These are phyloP conservation scores for Antitrichia curtipendula DNA, from an alignment of 225 moss, liverwort and hornwort genomes.

Conservation along the genomic window DNA sequence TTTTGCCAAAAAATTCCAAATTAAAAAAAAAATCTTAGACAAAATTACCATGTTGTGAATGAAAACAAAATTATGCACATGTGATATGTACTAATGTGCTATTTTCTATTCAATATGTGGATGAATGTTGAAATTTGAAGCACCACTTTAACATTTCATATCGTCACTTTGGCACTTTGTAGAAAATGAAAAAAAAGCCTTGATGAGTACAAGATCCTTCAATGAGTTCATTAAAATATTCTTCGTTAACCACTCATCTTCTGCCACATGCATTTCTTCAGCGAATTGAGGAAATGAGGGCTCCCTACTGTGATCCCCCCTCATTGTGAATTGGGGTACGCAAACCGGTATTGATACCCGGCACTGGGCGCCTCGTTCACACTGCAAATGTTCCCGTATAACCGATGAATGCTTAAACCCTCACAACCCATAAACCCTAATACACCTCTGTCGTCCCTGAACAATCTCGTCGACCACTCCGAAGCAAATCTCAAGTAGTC, in stretches of 20 bases:
- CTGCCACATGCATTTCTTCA: neutral
- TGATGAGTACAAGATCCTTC: neutral
- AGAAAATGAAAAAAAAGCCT: too few relatives aligned
- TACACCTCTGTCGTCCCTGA: neutral
- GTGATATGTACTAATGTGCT: too few relatives aligned
- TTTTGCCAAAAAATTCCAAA: too few relatives aligned
- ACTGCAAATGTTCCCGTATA: neutral
- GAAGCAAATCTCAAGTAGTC: neutral
- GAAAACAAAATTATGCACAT: too few relatives aligned
- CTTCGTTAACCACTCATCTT: neutral
- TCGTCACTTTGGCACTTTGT: too few relatives aligned
- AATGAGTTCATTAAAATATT: accelerated
- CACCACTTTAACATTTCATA: too few relatives aligned
- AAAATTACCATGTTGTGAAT: too few relatives aligned
- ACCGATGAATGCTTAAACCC: neutral
- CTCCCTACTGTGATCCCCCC: neutral
- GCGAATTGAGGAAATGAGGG: neutral
- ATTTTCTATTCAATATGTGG: too few relatives aligned
- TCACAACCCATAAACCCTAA: neutral
- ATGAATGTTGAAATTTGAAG: too few relatives aligned
- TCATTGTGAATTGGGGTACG: too few relatives aligned
- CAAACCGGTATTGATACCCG: neutral
- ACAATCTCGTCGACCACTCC: neutral
- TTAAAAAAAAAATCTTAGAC: too few relatives aligned
- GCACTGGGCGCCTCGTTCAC: neutral